Base-by-base conservation (phyloP, 139 green algal genomes). In the Nannochloris sp. region DNA sequence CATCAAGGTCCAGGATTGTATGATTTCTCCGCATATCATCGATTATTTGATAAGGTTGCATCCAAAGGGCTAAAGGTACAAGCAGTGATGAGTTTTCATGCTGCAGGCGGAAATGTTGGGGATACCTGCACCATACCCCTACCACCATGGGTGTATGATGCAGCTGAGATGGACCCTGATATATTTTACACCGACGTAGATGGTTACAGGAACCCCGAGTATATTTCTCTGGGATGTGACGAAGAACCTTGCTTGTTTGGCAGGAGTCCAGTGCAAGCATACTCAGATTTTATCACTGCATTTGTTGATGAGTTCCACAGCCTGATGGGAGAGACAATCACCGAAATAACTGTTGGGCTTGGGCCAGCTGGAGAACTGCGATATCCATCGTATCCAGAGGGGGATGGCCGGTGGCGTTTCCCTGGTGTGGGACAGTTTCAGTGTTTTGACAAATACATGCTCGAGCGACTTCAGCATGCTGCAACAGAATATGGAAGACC, bases 361-460 rank as follows among this genome's bases (percentile, higher is more conserved):
- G 94, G 94, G 9, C 94, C 94, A 10, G 91, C 91, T 12, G 94
- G 94, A 12, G 94, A 99, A 84, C 82, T 98, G 61, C 78, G 94
- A n/a, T 99, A 97, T 69, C 94, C 94, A 2, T 83, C 88, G 0
- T 99, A 99, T 70, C 93, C 92, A 12, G 90, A 96, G 60, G 89
- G 89, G 3, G 87, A 95, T 55, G 88, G 87, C 3, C 79, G 87
- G 19, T 98, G 92, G 92, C 78, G 86, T 18, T 98, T 98, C 67
- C 92, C 92, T 5, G 92, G 92, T 9, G 89, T 98, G 15, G 92
- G 92, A 19, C 88, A 98, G 77, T 98, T 97, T 79, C 92, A 99
- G 78, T 98, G 93, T 81, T 97, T 95, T 68, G 92, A 98, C 79
- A 82, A 79, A 67, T 97, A 95, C 83, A 96, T 98, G 93, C 83